phyloP scores from a whole-genome alignment of 768 basidiomycete genomes.

The Tylopilus felleus region DNA sequence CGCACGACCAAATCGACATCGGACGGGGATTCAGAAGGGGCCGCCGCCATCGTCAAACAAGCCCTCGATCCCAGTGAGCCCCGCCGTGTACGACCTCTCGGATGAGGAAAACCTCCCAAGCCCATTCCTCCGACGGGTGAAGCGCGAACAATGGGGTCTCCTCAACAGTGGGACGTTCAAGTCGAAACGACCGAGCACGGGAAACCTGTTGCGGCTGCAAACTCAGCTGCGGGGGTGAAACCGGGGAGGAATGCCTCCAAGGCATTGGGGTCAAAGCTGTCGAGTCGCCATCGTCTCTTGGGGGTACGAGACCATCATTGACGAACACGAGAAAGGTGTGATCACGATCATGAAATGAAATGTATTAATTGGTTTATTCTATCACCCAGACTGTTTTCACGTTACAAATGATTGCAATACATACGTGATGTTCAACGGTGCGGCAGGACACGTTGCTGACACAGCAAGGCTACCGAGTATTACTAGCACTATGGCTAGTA shows the following conservation, averaged over 20 bases:
- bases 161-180: slow-evolving; percentile 12
- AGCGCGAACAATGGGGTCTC: slow-evolving; percentile 30
- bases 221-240: slow-evolving; percentile 31
- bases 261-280: slow-evolving; percentile 9
- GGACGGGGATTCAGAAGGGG: not conserved
- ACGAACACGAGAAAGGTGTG: slow-evolving; percentile 42
- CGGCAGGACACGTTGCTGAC: no score
- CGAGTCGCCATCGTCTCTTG: slow-evolving; percentile 11
- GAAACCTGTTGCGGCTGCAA: slow-evolving; percentile 53
- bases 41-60: slow-evolving; percentile 11
- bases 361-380: no score
- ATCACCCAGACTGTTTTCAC: no score
- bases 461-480: no score
- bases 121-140: slow-evolving; percentile 63
- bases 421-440: no score
- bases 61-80: slow-evolving; percentile 11
- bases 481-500: no score
- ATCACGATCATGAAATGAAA: slow-evolving; percentile 20
- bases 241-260: slow-evolving; percentile 13
- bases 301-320: slow-evolving; percentile 38
- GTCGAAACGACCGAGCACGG: slow-evolving; percentile 46
- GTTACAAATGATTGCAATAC: no score
- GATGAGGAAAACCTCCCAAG: slow-evolving; percentile 87
- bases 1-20: slow-evolving; percentile 15
- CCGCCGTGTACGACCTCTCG: slow-evolving; percentile 60